Base-by-base conservation (phyloP, 2,329 filamentous ascomycete species). In the Colletotrichum tropicicola region DNA sequence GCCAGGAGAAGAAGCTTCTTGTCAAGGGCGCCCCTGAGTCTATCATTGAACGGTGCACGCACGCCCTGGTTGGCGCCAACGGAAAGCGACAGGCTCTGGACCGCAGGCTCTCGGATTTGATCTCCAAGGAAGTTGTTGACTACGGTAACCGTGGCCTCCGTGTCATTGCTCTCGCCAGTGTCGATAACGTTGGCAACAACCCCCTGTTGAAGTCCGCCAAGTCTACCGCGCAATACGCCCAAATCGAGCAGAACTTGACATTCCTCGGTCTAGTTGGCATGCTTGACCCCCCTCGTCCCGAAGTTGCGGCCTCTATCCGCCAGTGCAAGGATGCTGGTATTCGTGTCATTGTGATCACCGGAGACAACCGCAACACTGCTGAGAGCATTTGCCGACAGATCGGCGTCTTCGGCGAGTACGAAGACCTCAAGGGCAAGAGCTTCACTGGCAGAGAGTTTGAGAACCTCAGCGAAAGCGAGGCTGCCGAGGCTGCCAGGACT, bases 311-410 rank as follows among this genome's bases (percentile, higher is more conserved):
- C 53, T 96, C 96, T 49, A 97, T 99, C 72, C 85, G 85, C 74
- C 92, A 97, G 78, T 99, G 96, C 81, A 92, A 91, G 78, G 90
- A 93, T 68, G 96, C 96, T 70, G 96, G 96, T 71, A 98, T 99
- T 72, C 92, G 96, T 67, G 93, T 99, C 52, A 93, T 99, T 71
- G 96, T 99, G 69, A 98, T 99, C 78, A 99, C 96, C 57, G 96
- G 96, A 74, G 96, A 99, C 81, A 99, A 97, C 82, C 94, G 92
- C 76, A 97, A 97, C 82, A 99, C 96, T 4, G 96, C 96, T 8
- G 96, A 99, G 82, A 95, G 93, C 67, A 98, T 99, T 75, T 99
- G 96, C 83, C 92, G 95, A 73, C 92, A 97, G 78, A 99, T 99
- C 76, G 96, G 96, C 67, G 90, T 99, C 55, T 99, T 99, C 77